Evolutionary conservation across 1,284 basidiomycete genomes (phyloP).

Genomic region (Irpex sp.): DNA sequence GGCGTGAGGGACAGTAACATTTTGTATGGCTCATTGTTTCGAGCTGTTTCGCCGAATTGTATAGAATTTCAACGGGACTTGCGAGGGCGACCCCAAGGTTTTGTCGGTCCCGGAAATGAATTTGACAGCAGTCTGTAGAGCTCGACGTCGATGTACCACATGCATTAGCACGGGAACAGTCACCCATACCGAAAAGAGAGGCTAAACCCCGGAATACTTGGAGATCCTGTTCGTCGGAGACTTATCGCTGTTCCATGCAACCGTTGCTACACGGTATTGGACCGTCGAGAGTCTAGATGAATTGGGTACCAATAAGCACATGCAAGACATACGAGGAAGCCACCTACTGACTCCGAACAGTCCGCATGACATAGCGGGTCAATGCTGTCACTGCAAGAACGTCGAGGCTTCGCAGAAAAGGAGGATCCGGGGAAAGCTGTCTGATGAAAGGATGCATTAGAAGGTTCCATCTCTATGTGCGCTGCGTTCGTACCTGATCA

Average conservation of each 20-base stretch:
- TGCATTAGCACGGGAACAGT: slow-evolving; percentile 2
- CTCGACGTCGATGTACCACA: not conserved
- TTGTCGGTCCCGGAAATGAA: not conserved
- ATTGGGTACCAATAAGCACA: not conserved
- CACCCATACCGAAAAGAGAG: not conserved
- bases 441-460: not conserved
- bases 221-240: slow-evolving; percentile 1
- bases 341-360: not conserved
- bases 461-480: not conserved
- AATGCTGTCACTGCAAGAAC: not conserved
- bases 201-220: slow-evolving; percentile 3
- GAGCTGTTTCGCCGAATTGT: not conserved
- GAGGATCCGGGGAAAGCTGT: not conserved
- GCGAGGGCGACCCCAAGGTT: no score
- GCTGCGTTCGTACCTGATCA: not conserved
- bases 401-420: not conserved
- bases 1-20: not conserved
- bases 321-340: not conserved
- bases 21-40: not conserved
- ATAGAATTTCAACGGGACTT: not conserved
- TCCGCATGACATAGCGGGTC: not conserved
- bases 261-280: not conserved
- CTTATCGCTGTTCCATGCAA: slow-evolving; percentile 4
- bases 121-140: not conserved
- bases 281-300: not conserved